Percentiles rank a stretch among this genome's conserved stretches.
Evolutionary conservation across 106 monocot species (phyloP).

Genomic region (Dendrobium officinale): DNA sequence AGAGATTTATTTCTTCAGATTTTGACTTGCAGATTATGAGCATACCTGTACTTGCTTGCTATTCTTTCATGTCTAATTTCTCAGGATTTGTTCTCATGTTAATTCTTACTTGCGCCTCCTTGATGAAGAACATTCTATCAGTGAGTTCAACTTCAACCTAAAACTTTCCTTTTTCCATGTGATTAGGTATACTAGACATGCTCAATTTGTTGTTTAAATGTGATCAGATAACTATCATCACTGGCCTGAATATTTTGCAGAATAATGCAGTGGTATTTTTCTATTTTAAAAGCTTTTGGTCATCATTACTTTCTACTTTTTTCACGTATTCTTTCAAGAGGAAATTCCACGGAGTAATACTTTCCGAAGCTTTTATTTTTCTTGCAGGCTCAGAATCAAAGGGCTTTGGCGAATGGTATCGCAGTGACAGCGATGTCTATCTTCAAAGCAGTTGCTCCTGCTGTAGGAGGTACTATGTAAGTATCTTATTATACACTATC

Average conservation of each 20-base stretch:
- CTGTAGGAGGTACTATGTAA: slow-evolving; percentile 41
- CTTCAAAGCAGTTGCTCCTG: slow-evolving; percentile 49
- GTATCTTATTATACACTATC: slow-evolving; percentile 4
- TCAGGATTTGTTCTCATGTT: slow-evolving; percentile 44
- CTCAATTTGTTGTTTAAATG: not conserved
- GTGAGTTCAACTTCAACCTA: slow-evolving; percentile 38
- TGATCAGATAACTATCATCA: slow-evolving; percentile 20
- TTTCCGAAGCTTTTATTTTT: not conserved
- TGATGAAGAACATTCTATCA: slow-evolving; percentile 52
- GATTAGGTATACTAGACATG: not conserved
- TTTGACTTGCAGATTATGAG: slow-evolving; percentile 37
- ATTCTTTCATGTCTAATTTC: slow-evolving; percentile 50
- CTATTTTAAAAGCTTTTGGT: not conserved
- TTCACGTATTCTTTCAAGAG: not conserved
- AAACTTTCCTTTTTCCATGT: not conserved
- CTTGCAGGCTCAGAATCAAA: slow-evolving; percentile 36
- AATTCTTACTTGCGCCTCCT: slow-evolving; percentile 46
- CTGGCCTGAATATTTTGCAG: slow-evolving; percentile 28
- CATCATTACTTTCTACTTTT: not conserved
- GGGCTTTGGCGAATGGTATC: slow-evolving; percentile 56
- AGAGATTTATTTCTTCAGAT: no score
- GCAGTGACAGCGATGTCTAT: slow-evolving; percentile 44
- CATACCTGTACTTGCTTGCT: slow-evolving; percentile 48
- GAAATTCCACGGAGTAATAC: no score
- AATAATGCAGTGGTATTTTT: slow-evolving; percentile 34